Evolutionary conservation across 305 asterid genomes (phyloP).

Genomic region (Lippia alba): DNA sequence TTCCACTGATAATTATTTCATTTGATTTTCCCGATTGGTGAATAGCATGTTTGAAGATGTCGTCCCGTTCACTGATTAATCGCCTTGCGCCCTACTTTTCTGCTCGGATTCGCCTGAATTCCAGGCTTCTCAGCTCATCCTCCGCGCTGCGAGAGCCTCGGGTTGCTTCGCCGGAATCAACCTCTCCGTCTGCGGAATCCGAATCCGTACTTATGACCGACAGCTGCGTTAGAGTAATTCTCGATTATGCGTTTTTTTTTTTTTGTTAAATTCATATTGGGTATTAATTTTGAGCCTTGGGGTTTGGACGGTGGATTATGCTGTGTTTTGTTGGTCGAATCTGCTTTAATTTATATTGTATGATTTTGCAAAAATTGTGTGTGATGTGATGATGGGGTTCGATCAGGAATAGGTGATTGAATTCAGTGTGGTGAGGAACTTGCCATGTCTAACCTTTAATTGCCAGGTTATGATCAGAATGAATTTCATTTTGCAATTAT

Average conservation of each 20-base stretch:
- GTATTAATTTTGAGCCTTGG: background rate
- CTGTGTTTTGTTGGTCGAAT: constrained; percentile 25
- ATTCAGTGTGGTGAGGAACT: background rate
- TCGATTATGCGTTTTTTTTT: background rate
- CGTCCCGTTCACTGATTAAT: constrained; percentile 55
- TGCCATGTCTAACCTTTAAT: background rate
- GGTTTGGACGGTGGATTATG: constrained; percentile 1
- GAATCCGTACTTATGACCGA: constrained; percentile 65
- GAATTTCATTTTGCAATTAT: background rate
- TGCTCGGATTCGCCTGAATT: constrained; percentile 67
- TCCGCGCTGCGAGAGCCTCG: constrained; percentile 54
- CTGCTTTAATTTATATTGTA: constrained; percentile 3
- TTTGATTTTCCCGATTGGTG: constrained; percentile 21
- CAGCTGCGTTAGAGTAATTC: constrained; percentile 75
- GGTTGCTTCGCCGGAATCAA: constrained; percentile 41
- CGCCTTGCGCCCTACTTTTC: constrained; percentile 59
- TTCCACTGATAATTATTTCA: background rate
- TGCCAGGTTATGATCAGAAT: background rate
- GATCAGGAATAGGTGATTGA: background rate
- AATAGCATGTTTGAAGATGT: constrained; percentile 39
- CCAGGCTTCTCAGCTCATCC: constrained; percentile 72
- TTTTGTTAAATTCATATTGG: background rate
- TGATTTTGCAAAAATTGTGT: background rate
- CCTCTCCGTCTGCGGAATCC: constrained; percentile 48
- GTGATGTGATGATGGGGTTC: constrained; percentile 7